Evolutionary conservation across 257 asterid species (phyloP).

Genomic region (Gentiana macrophylla): DNA sequence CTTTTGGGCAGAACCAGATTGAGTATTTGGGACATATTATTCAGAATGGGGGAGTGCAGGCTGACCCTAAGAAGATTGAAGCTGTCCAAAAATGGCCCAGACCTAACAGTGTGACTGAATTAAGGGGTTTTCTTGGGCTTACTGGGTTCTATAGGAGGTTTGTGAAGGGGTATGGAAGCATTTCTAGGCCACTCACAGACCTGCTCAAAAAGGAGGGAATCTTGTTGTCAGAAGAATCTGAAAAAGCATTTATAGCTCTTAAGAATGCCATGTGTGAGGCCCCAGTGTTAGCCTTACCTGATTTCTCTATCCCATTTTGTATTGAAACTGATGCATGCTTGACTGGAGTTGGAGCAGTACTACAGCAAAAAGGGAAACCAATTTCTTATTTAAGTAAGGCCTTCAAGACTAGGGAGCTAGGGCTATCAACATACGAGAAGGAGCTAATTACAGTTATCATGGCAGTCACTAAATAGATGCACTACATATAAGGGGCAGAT

Average conservation of each 20-base stretch:
- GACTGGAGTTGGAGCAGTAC: too few relatives aligned
- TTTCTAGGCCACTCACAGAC: neutral
- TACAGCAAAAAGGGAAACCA: neutral
- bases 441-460: too few relatives aligned
- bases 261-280: neutral
- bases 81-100: too few relatives aligned
- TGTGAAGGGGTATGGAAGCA: neutral
- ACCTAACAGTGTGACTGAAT: too few relatives aligned
- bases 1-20: too few relatives aligned
- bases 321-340: neutral
- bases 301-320: neutral
- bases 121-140: neutral
- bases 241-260: fast-evolving
- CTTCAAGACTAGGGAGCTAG: neutral
- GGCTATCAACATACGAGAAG: too few relatives aligned
- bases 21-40: too few relatives aligned
- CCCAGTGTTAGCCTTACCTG: neutral
- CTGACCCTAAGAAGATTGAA: too few relatives aligned
- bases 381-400: neutral
- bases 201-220: neutral
- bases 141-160: neutral
- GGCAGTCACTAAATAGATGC: too few relatives aligned
- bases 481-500: too few relatives aligned
- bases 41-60: too few relatives aligned
- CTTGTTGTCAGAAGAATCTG: neutral